Base-by-base conservation (phyloP, 345 rosid genomes). In the Boechera retrofracta region DNA sequence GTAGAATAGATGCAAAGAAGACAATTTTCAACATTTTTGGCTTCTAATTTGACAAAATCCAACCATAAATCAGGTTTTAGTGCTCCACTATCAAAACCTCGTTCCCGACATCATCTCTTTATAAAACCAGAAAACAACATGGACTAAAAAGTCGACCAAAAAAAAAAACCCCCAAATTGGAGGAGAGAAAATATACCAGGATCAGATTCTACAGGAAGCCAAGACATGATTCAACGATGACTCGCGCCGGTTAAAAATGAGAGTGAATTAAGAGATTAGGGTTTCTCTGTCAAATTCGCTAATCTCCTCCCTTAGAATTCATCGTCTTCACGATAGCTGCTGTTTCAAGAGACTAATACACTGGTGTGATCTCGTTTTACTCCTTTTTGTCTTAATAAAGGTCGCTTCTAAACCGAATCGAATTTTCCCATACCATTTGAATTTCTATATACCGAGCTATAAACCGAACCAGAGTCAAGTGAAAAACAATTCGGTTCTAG, bases 161-260 rank as follows among this genome's bases (percentile, higher is more conserved):
- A 54, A 24, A 18, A 47, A 39, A 18, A 16, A 16, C 16, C 21
- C 21, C 77, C 36, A 59, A 58, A 72, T 4, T 21, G 7, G 10
- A 41, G 52, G 5, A 29, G 24, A 72, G 9, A 58, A 10, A 29
- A 10, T 10, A 57, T 60, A 79, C 82, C 82, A 68, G 82, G 82
- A 79, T 79, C 82, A 36, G 78, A 73, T 73, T 79, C 82, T 42
- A 73, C 78, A 53, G 82, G 74, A 18, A 73, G 63, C 82, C 82
- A 79, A 53, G 82, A 67, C 82, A 79, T 79, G 70, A 42, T 67
- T 77, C 41, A 61, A 59, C 41, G 57, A 61, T 61, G 52, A 36
- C 4, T 67, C 45, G 52, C 79, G 52, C 73, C 15, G 73, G 33
- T 10, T 61, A 57, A 77, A 16, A 58, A 47, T 36, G 56, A 32